Evolutionary conservation across 1,284 basidiomycete species (phyloP).

Genomic region (Heterobasidion parviporum): DNA sequence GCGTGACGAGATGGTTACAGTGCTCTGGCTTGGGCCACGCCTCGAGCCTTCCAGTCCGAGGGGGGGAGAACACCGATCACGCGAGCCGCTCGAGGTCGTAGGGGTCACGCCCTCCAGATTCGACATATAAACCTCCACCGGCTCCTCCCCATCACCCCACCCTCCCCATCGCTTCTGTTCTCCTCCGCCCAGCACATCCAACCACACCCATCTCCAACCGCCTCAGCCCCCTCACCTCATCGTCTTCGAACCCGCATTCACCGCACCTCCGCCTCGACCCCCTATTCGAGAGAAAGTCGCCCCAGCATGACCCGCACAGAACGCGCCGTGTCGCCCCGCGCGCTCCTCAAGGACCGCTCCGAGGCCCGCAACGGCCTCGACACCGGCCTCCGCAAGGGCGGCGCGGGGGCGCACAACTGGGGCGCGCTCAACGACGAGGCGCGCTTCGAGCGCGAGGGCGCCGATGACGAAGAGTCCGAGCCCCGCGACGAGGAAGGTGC

Average conservation of each 20-base stretch:
- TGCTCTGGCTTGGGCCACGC: too few relatives aligned
- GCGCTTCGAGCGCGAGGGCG: conserved; percentile 44
- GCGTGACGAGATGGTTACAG: too few relatives aligned
- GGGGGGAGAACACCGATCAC: not conserved
- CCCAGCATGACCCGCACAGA: conserved; percentile 70
- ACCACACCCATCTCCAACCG: not conserved
- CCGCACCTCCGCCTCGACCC: not conserved
- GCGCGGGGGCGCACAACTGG: conserved; percentile 80
- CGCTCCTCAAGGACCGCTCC: conserved; percentile 70
- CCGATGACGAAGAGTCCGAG: conserved; percentile 41
- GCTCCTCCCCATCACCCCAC: not conserved
- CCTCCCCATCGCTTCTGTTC: too few relatives aligned
- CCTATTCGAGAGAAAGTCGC: not conserved
- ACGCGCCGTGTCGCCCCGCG: conserved; percentile 66
- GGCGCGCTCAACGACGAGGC: conserved; percentile 62
- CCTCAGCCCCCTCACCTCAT: not conserved
- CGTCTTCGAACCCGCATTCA: not conserved
- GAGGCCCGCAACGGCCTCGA: conserved; percentile 71
- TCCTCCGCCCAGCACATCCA: too few relatives aligned
- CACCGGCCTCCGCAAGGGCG: conserved; percentile 70
- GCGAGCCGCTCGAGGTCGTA: not conserved
- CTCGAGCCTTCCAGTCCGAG: not conserved
- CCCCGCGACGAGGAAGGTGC: conserved; percentile 21
- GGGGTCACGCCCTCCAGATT: not conserved
- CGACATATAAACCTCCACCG: not conserved